Conservation (phyloP, 1,284 basidiomycete genomes). For the Apiotrichum brassicae region DNA sequence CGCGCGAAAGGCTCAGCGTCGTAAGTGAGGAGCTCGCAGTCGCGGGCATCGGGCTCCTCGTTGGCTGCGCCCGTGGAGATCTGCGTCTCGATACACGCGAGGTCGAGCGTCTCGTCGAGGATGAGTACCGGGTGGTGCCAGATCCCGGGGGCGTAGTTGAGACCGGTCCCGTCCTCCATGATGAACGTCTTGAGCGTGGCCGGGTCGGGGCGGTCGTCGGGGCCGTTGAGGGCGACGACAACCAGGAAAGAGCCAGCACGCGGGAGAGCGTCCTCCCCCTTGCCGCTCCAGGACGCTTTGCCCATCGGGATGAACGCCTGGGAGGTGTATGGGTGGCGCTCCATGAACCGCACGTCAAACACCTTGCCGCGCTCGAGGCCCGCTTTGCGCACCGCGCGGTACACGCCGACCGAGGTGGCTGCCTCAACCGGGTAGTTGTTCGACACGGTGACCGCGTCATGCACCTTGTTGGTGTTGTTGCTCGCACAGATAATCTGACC, state of each 20-base stretch:
- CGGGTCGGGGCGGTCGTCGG: constrained; percentile 69
- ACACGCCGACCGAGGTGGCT: constrained; percentile 63
- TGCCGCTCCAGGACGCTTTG: constrained; percentile 42
- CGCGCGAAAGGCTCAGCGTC: constrained; percentile 31
- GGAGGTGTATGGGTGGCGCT: constrained; percentile 56
- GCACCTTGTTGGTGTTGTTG: constrained; percentile 45
- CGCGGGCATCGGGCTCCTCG: constrained; percentile 29
- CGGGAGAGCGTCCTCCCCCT: constrained; percentile 36
- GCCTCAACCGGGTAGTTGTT: constrained; percentile 60
- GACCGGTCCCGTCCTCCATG: constrained; percentile 58
- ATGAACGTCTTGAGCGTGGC: constrained; percentile 49
- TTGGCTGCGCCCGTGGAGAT: constrained; percentile 36
- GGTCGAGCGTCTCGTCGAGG: constrained; percentile 43
- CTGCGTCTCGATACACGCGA: constrained; percentile 47
- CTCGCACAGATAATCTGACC: background rate
- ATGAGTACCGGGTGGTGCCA: constrained; percentile 59
- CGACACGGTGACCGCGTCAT: constrained; percentile 53
- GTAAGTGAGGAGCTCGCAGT: constrained; percentile 44
- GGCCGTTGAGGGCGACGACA: constrained; percentile 71
- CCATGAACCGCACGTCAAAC: constrained; percentile 48
- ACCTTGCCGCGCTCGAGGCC: constrained; percentile 50
- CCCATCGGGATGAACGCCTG: constrained; percentile 82
- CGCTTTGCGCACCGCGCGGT: constrained; percentile 57
- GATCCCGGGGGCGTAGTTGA: constrained; percentile 70
- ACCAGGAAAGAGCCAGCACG: constrained; percentile 50